Percentiles rank a stretch among this genome's conserved stretches.
These are phyloP conservation scores for Oryza meyeriana DNA, from an alignment of 176 grass and related monocot genomes.

Conservation along the genomic window DNA sequence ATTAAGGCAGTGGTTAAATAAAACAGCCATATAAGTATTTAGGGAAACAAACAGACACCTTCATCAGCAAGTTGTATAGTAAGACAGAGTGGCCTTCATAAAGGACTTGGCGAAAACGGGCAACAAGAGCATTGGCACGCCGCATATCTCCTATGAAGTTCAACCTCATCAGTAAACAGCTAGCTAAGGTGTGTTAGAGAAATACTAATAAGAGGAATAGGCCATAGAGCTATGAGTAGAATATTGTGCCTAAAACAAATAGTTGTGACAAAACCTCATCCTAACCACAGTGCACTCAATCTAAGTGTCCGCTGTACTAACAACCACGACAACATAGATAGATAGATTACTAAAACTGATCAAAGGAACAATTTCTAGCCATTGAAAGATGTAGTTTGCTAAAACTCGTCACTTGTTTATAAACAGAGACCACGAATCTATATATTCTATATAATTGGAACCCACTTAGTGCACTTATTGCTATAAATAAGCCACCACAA, in stretches of 20 bases:
- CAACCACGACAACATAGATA: neutral
- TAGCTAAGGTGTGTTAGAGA: neutral
- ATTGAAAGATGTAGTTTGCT: neutral
- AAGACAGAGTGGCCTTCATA: constrained; percentile 64
- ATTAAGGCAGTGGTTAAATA: constrained; percentile 1
- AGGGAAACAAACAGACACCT: constrained; percentile 42
- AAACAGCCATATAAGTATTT: constrained; percentile 1
- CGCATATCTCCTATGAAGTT: constrained; percentile 72
- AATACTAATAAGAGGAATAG: neutral
- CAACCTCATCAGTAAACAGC: neutral
- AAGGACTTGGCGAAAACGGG: constrained; percentile 69
- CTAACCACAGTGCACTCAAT: neutral
- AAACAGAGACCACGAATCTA: neutral
- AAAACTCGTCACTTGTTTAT: neutral
- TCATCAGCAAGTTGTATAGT: constrained; percentile 88
- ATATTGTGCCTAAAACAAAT: neutral
- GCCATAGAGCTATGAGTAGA: neutral
- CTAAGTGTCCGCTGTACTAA: neutral
- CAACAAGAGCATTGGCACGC: constrained; percentile 92
- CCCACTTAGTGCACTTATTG: too few relatives aligned
- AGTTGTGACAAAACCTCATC: neutral
- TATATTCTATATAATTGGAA: too few relatives aligned
- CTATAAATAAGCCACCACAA: too few relatives aligned
- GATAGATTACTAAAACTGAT: neutral
- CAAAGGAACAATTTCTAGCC: neutral